phyloP scores from a whole-genome alignment of 352 stramenopile genomes.

The Phytophthora hibernalis region DNA sequence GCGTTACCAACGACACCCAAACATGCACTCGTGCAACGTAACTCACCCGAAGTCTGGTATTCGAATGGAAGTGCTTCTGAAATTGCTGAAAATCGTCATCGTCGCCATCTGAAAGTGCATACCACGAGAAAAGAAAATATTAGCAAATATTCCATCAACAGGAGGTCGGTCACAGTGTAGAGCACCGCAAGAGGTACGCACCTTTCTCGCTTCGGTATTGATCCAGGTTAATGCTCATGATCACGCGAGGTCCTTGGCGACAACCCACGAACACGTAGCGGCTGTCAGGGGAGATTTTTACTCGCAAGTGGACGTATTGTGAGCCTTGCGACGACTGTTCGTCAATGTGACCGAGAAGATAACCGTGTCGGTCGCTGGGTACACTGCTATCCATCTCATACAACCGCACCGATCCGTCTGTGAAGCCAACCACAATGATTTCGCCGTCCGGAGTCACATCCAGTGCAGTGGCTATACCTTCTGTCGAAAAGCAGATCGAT shows the following conservation, averaged over 20 bases:
- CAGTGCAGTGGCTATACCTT: constrained; percentile 74
- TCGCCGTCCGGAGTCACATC: constrained; percentile 83
- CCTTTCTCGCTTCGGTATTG: constrained; percentile 86
- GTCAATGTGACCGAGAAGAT: constrained; percentile 83
- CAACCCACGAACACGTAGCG: constrained; percentile 87
- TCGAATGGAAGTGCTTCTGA: constrained; percentile 76
- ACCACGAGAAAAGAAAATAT: not conserved
- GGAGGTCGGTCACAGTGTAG: not conserved
- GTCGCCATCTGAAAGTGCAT: constrained; percentile 57
- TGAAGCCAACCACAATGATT: constrained; percentile 85
- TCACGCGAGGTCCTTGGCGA: constrained; percentile 62
- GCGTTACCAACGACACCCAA: constrained; percentile 12
- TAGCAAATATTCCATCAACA: constrained; percentile 1
- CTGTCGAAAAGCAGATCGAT: constrained; percentile 84
- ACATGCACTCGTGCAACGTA: not conserved
- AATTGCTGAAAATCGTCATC: constrained; percentile 85
- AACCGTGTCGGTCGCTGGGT: constrained; percentile 80
- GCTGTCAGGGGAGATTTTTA: constrained; percentile 83
- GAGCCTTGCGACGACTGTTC: constrained; percentile 70
- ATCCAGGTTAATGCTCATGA: constrained; percentile 87
- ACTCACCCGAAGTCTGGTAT: constrained; percentile 65
- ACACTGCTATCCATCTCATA: constrained; percentile 90
- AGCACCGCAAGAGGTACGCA: constrained; percentile 34
- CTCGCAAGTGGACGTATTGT: constrained; percentile 57
- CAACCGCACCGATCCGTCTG: constrained; percentile 76